Evolutionary conservation across 176 grass and related monocot species (phyloP), one percentile per base, ranked within the genome.

Genomic region (Thinopyrum elongatum): DNA sequence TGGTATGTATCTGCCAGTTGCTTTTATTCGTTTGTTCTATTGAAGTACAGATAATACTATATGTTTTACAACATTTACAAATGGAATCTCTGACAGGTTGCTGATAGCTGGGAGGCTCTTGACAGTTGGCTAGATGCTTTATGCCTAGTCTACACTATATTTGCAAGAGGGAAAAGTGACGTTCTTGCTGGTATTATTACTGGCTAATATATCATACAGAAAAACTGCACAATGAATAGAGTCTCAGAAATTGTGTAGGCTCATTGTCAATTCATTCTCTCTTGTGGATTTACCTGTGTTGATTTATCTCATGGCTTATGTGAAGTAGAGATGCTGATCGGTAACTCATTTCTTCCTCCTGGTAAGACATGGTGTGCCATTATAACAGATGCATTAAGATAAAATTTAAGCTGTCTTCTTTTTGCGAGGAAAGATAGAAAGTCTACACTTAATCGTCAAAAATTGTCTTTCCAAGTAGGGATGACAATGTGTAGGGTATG

Each of bases 121-220:
- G 94, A 96, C 19, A 64, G 92, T 84, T 99, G 97, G 97, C 80
- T 96, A 47, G 97, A 99, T 59, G 94, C 97, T 53, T 91, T 99
- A 63, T 88, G 92, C 58, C 89, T 99, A 44, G 88, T 99, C 75
- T 99, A 96, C 87, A 99, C 97, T 65, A 95, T 96, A 64, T 96
- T 91, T 83, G 90, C 97, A 16, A 99, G 89, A 91, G 97, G 92
- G 9, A 96, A 94, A 61, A 91, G 87, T 46, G 97, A 96, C 75
- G 90, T 99, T 60, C 94, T 99, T 82, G 97, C 97, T 17, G 94
- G 97, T 36, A 94, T 99, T 39, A 96, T 99, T 78, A 99, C 97
- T 53, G 94, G 94, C 66, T 99, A 84, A 91, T 82, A 53, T 30
- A 22, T 80, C 76, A 49, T 44, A 16, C 46, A 81, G 68, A 3